A percentile compares a stretch with the other conserved stretches of the same genome.
Conservation (phyloP, 116 monocot species). For the Zostera marina region DNA sequence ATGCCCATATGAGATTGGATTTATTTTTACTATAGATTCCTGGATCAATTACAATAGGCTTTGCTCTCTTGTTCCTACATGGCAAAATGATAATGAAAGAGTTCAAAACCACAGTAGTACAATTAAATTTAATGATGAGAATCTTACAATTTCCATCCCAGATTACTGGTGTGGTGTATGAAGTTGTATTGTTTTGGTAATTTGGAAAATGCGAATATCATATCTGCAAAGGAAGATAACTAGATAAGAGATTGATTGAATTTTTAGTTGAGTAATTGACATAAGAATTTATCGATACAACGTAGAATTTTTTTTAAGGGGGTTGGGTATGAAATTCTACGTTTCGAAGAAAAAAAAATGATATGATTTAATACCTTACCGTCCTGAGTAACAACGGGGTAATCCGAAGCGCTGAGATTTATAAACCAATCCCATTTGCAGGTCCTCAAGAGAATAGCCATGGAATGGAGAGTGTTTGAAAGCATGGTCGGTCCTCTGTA, state of each 20-base stretch:
- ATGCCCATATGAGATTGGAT: conserved; percentile 13
- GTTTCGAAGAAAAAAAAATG: no score
- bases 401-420: conserved; percentile 89
- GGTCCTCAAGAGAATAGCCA: conserved; percentile 49
- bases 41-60: conserved; percentile 61
- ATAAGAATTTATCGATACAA: no score
- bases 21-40: conserved; percentile 14
- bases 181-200: conserved; percentile 78
- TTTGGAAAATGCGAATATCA: conserved; percentile 69
- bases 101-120: not conserved
- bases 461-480: conserved; percentile 70
- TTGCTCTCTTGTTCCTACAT: conserved; percentile 74
- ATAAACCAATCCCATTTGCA: conserved; percentile 94
- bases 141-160: conserved; percentile 88
- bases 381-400: conserved; percentile 87
- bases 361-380: conserved; percentile 33
- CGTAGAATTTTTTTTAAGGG: no score
- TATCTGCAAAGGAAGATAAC: conserved; percentile 32
- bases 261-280: not conserved
- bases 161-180: conserved; percentile 56
- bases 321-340: no score
- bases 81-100: conserved; percentile 1
- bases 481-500: conserved; percentile 96
- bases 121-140: not conserved
- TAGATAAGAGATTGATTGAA: not conserved